Conservation (phyloP, 371 early-diverging fungal genomes). For the Apophysomyces sp. region DNA sequence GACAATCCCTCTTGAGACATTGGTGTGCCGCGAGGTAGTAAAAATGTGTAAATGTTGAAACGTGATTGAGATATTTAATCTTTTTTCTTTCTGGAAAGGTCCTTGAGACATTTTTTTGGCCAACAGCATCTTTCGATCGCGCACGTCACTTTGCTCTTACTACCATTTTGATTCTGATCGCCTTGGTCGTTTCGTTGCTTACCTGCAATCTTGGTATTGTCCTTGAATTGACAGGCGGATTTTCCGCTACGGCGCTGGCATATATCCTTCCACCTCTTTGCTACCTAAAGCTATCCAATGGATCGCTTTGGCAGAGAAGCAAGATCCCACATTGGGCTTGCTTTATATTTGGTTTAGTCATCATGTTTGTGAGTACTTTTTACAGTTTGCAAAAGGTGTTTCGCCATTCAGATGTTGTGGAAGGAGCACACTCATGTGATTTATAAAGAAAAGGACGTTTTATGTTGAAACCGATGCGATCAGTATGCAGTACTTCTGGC, state of each 20-base stretch:
- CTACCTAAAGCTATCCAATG: conserved; percentile 63
- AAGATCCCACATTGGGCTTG: conserved; percentile 65
- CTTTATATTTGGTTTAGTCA: conserved; percentile 60
- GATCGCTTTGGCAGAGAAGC: conserved; percentile 44
- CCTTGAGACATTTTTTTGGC: conserved; percentile 62
- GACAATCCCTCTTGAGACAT: conserved; percentile 73
- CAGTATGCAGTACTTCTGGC: no score
- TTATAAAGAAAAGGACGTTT: background rate
- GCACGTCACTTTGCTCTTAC: conserved; percentile 64
- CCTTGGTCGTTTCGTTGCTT: conserved; percentile 59
- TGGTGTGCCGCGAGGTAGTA: conserved; percentile 77
- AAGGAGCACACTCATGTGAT: background rate
- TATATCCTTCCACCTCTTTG: conserved; percentile 76
- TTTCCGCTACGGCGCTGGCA: conserved; percentile 79
- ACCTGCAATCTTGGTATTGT: conserved; percentile 76
- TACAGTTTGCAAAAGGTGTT: conserved; percentile 41
- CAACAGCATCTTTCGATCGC: conserved; percentile 45
- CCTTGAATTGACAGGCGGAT: conserved; percentile 76
- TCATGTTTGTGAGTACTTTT: conserved; percentile 70
- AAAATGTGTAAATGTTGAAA: background rate
- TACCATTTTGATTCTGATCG: conserved; percentile 52
- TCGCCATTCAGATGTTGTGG: background rate
- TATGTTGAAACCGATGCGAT: background rate
- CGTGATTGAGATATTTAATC: background rate
- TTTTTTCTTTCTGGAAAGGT: conserved; percentile 35